Conservation (phyloP, 257 asterid genomes). For the Salvia hispanica region DNA sequence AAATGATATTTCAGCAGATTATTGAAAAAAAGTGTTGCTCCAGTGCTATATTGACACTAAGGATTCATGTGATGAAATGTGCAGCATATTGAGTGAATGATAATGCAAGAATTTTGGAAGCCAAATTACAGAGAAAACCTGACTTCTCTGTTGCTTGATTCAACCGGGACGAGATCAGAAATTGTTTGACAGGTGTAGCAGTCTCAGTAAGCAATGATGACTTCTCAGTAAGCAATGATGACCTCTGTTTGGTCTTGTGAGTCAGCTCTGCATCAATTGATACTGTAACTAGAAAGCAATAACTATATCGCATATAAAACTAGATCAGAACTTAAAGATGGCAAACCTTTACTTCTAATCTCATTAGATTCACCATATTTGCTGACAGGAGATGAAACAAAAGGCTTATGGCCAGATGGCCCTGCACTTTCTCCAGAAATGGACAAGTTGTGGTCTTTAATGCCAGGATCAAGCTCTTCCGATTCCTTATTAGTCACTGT, state of each 20-base stretch:
- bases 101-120: conserved; percentile 26
- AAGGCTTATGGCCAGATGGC: conserved; percentile 34
- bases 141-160: conserved; percentile 36
- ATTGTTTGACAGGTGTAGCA: conserved; percentile 45
- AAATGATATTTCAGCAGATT: conserved; percentile 22
- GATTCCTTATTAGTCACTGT: conserved; percentile 41
- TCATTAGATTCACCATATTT: conserved; percentile 31
- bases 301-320: conserved; percentile 9
- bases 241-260: conserved; percentile 33
- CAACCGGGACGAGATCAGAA: conserved; percentile 36
- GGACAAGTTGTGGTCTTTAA: conserved; percentile 32
- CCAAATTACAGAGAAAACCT: conserved; percentile 45
- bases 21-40: conserved; percentile 15
- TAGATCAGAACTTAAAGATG: conserved; percentile 10
- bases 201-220: conserved; percentile 32
- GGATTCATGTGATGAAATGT: conserved; percentile 15
- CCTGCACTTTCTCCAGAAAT: conserved; percentile 42
- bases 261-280: conserved; percentile 48
- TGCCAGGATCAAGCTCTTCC: conserved; percentile 33
- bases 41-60: conserved; percentile 25
- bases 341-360: conserved; percentile 38
- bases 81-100: conserved; percentile 22
- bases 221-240: conserved; percentile 33
- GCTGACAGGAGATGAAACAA: conserved; percentile 42
- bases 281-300: conserved; percentile 27